Evolutionary conservation across 495 filamentous ascomycete species (phyloP).

Genomic region (Jackrogersella multiformis): DNA sequence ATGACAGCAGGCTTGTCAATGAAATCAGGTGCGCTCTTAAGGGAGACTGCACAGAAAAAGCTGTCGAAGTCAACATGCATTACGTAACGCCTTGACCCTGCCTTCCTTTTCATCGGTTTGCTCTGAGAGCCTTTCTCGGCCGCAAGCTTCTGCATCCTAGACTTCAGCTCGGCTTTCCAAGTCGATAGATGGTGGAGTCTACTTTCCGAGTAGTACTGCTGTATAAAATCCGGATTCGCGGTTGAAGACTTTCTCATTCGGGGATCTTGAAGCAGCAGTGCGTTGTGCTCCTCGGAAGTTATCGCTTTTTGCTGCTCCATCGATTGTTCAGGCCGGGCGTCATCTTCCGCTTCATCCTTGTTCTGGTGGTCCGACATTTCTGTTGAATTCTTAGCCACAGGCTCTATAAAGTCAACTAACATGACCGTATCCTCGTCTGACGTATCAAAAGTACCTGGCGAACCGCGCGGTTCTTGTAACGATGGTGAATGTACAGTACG

Average conservation of each 20-base stretch:
- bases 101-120: slow-evolving; percentile 52
- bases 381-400: not conserved
- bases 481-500: not conserved
- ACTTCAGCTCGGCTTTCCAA: slow-evolving; percentile 94
- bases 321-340: slow-evolving; percentile 11
- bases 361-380: not conserved
- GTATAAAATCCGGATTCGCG: slow-evolving; percentile 89
- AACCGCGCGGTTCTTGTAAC: slow-evolving; percentile 9
- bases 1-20: slow-evolving; percentile 86
- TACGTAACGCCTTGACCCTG: slow-evolving; percentile 79
- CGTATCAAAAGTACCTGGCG: slow-evolving; percentile 4
- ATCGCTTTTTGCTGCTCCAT: slow-evolving; percentile 54
- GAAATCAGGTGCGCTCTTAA: slow-evolving; percentile 77
- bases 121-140: slow-evolving; percentile 62
- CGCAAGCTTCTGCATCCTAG: slow-evolving; percentile 80
- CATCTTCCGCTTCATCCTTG: slow-evolving; percentile 42
- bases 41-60: slow-evolving; percentile 94
- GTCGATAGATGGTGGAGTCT: slow-evolving; percentile 92
- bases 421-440: slow-evolving; percentile 26
- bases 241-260: slow-evolving; percentile 84
- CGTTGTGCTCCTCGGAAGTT: slow-evolving; percentile 93
- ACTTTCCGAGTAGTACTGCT: slow-evolving; percentile 93
- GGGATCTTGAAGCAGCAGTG: slow-evolving; percentile 79
- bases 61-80: slow-evolving; percentile 97
- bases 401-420: slow-evolving; percentile 22